These are phyloP conservation scores for Elsinoe australis DNA, from an alignment of 2,329 filamentous ascomycete species.

Conservation along the genomic window DNA sequence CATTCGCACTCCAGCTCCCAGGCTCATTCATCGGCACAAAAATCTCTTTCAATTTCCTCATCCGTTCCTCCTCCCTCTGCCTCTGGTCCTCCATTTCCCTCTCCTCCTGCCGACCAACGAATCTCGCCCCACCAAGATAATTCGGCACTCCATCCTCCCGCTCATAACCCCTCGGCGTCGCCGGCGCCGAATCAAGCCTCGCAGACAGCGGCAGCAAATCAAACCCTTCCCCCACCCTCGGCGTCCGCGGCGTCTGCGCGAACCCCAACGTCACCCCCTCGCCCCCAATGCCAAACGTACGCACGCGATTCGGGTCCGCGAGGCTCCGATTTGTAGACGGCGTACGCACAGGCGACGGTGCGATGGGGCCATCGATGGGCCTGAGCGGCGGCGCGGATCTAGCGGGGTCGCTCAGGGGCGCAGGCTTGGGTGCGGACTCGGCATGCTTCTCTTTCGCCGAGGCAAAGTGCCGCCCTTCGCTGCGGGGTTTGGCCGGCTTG, in stretches of 20 bases:
- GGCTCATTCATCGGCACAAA: background rate
- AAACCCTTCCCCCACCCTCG: background rate
- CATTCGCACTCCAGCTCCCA: constrained; percentile 6
- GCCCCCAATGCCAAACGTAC: background rate
- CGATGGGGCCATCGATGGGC: too few relatives aligned
- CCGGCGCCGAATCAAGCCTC: background rate
- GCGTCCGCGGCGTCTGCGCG: background rate
- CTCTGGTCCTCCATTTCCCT: background rate
- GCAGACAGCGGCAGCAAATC: background rate
- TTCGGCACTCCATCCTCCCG: background rate
- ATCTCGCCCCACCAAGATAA: background rate
- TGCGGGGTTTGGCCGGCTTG: background rate
- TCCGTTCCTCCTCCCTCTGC: background rate
- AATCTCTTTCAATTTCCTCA: background rate
- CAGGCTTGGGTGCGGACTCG: too few relatives aligned
- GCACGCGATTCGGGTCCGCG: background rate
- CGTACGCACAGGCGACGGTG: too few relatives aligned
- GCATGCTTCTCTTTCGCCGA: background rate
- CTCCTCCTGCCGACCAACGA: background rate
- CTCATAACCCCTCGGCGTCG: constrained; percentile 4
- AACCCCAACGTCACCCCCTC: background rate
- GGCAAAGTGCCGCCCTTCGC: background rate
- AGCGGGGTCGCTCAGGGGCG: too few relatives aligned
- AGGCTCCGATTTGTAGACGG: background rate
- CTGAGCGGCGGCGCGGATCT: too few relatives aligned